Base-by-base conservation (phyloP, 768 basidiomycete genomes). In the Dentipellis sp. region DNA sequence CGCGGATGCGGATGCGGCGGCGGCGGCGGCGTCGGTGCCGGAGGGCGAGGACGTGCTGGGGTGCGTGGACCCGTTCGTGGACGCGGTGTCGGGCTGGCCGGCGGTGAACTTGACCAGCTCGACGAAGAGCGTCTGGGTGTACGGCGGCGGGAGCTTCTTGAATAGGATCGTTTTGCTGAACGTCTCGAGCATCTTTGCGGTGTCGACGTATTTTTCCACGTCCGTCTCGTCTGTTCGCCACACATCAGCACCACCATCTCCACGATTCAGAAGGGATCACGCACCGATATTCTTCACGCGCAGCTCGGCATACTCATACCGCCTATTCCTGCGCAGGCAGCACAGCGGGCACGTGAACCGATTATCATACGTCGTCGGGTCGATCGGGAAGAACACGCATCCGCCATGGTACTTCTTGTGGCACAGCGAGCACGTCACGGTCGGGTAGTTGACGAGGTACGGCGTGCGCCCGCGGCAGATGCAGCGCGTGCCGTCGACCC, bases 331-430 rank as follows among this genome's bases (percentile, higher is more conserved):
- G 52, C 86, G 79, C 62, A 91, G 68, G 67, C 83, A 84, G 65
- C 91, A 92, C 17, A 92, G 67, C 0, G 90, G 90, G 63, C 91
- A 92, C 58, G 75, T 75, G 70, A 84, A 88, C n/a, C 70, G 68
- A 52, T 57, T 63, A 45, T 63, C 65, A 64, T 62, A 59, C 60
- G 64, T 57, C 50, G 64, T 65, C 58, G 68, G 65, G 29, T 84
- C 79, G 39, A 71, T 61, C 2, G 83, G 80, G 68, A 78, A 87
- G 69, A 87, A 88, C 12, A 91, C 88, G 58, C 90, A 92, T 10
- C 79, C 80, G 14, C 77, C 78, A 62, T 92, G 90, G 61, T 90
- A 91, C 14, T 75, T 69, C 62, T 78, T 81, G 59, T 69, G 74
- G 70, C 90, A 92, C 0, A 69, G 65, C 49, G 83, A 81, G 66